Base-by-base conservation (phyloP, 1,284 basidiomycete genomes). In the Omphalotus olearius region DNA sequence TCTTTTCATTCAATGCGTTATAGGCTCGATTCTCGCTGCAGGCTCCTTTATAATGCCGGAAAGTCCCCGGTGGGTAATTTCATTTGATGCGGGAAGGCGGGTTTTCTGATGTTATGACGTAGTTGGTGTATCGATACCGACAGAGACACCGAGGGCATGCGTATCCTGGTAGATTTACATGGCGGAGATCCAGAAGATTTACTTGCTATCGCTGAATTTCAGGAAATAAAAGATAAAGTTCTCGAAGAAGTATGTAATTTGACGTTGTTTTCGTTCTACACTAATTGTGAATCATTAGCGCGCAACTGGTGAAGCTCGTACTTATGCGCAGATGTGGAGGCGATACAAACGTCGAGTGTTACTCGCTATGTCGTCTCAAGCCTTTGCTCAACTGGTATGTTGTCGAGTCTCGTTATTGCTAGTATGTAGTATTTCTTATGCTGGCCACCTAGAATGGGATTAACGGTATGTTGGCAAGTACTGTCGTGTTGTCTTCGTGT, bases 321-420 rank as follows among this genome's bases (percentile, higher is more conserved):
- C 87, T 9, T 98, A 98, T 70, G 66, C 69, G 35, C 79, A 80
- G 38, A 91, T 98, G 83, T 97, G 93, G 92, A 83, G 70, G 60
- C 81, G 83, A 58, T 98, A 98, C 69, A 88, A 90, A 60, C 84
- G 86, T 41, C 82, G 95, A 42, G 94, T 98, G 4, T 68, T 98
- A 57, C 84, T 98, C 54, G 96, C 95, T n/a, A 96, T 96, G 92
- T 94, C 92, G 16, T 93, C 92, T 56, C 96, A 98, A 67, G 88
- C 91, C 52, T 98, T 98, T 67, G 95, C 95, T 44, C 96, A 98
- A 69, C 73, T 98, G 59, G 90, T 91, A 58, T 59, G 83, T 73
- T 3, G 2, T 39, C 9, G n/a, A 30, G 9, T 7, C 2, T 18
- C 42, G 25, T 47, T 23, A 17, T 30, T 28, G 23, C 30, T n/a